A percentile compares a stretch with the other conserved stretches of the same genome.
These are phyloP conservation scores for Henckelia pumila DNA, from an alignment of 257 asterid genomes.

Conservation along the genomic window DNA sequence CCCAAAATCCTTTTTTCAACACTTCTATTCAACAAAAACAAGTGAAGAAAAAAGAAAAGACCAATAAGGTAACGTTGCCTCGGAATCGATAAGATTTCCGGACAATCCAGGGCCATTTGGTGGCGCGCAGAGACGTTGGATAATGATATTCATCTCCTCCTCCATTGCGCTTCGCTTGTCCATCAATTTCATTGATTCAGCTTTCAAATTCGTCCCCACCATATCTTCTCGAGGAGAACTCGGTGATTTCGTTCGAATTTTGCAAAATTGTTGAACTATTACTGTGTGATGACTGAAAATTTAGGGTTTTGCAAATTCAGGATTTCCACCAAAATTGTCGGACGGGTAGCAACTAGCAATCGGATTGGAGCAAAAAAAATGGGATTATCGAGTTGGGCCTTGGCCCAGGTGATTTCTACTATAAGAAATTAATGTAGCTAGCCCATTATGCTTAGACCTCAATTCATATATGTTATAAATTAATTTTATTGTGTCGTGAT, in stretches of 20 bases:
- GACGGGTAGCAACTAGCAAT: no score
- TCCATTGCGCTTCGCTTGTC: conserved; percentile 63
- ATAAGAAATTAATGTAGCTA: no score
- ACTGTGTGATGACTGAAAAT: not conserved
- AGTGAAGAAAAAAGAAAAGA: not conserved
- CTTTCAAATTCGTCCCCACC: conserved; percentile 88
- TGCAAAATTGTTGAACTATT: not conserved
- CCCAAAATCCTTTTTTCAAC: conserved; percentile 8
- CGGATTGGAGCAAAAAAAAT: no score
- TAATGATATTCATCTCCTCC: conserved; percentile 74
- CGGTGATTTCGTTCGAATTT: conserved; percentile 13
- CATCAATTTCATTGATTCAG: conserved; percentile 77
- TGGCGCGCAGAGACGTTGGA: conserved; percentile 59
- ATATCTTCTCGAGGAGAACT: conserved; percentile 26
- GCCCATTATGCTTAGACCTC: no score
- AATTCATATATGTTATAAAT: no score
- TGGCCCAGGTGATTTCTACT: no score
- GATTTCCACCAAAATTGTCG: not conserved
- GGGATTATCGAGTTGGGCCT: no score
- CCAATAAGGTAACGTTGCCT: conserved; percentile 34
- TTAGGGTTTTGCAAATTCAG: conserved; percentile 34
- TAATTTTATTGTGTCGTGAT: no score
- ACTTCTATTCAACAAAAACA: not conserved
- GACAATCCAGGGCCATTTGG: conserved; percentile 92
- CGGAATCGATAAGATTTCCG: conserved; percentile 76